Evolutionary conservation across 768 basidiomycete species (phyloP), one percentile per base, ranked within the genome.

Genomic region (Cytidiella melzeri): DNA sequence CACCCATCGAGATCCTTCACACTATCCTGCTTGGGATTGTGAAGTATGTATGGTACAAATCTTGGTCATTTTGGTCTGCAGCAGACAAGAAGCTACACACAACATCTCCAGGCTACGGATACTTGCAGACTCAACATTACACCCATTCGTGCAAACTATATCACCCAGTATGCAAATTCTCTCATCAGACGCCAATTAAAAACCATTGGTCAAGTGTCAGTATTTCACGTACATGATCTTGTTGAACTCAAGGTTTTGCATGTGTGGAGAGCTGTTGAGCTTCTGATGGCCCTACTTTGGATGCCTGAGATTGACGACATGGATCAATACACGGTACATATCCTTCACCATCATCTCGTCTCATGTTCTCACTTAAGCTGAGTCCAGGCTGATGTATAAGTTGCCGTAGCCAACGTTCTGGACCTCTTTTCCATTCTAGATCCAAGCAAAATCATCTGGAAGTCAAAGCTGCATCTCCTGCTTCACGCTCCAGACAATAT

Each of bases 111-210:
- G n/a, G n/a, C n/a, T n/a, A n/a, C n/a, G n/a, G n/a, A n/a, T n/a
- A n/a, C n/a, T n/a, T n/a, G 61, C 68, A 43, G 64, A 61, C 4
- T 13, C 50, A 3, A 70, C 67, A 56, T 67, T 56, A 47, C 55
- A 48, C 6, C 59, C 48, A 66, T 77, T 20, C 64, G 65, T 20
- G 70, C 70, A 0, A 54, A 54, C 1, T 75, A 73, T 51, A 72
- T 76, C 23, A 66, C 70, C 56, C 70, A 75, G 73, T 50, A 66
- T 63, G 0, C n/a, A n/a, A n/a, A n/a, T n/a, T n/a, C n/a, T n/a
- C n/a, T n/a, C n/a, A n/a, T n/a, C n/a, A n/a, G n/a, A n/a, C n/a
- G n/a, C n/a, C n/a, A n/a, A n/a, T n/a, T n/a, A n/a, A n/a, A n/a
- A n/a, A n/a, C n/a, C n/a, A 18, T 76, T 0, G 56, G 57, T 1